Evolutionary conservation across 75 land plant genomes (phyloP), one percentile per base, ranked within the genome.

Genomic region (Picea sitchensis): DNA sequence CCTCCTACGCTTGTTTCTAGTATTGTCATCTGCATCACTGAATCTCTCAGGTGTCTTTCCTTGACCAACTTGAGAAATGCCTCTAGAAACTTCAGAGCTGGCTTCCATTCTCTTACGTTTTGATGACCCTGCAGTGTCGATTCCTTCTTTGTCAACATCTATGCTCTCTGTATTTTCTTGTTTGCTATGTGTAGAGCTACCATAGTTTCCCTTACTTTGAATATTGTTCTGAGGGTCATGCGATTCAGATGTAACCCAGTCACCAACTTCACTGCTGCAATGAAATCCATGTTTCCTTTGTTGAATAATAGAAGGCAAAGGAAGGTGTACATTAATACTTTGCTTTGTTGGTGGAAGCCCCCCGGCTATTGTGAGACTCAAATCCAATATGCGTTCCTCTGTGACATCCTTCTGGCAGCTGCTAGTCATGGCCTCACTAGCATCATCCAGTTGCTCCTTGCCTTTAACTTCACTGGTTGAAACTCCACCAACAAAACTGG

Each of bases 351-450:
- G 95, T 61, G 90, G 92, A 76, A 91, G 99, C 13, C 99, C 99
- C 21, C 99, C 99, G 34, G 94, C 99, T 81, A 96, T 92, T 78
- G 99, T 88, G 72, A 95, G 82, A 77, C 80, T 90, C 65, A 94
- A 82, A 68, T 86, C 85, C 47, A 88, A 56, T 31, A 80, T 26
- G n/a, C 79, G 51, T 8, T 84, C 86, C 9, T 81, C 12, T 54
- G 73, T 21, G 34, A 54, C 61, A 38, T 77, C 60, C 36, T 30
- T 64, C 31, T 26, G 68, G 61, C 83, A 77, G 51, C 44, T 61
- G 75, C 80, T 74, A 14, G 83, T 78, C 60, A 54, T 62, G 17
- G 76, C 82, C 21, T 87, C 88, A 77, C 61, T 75, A 58, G 23
- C 76, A 68, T 81, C 80, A 57, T 57, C 47, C 21, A 15, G 61